phyloP scores from a whole-genome alignment of 2,329 filamentous ascomycete species.

The Talaromyces marneffei region DNA sequence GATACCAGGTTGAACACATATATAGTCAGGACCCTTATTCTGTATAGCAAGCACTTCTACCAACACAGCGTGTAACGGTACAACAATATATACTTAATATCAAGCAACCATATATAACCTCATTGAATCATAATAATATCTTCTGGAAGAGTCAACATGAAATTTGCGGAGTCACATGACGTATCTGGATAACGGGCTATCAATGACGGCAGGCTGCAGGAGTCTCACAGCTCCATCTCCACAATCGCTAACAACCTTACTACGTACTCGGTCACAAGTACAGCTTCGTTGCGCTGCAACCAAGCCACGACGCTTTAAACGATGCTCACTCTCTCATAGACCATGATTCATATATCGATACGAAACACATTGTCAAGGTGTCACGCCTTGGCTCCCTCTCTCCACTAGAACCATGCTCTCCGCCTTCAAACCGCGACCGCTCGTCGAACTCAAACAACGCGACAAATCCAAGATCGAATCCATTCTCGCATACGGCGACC shows the following conservation, averaged over 20 bases:
- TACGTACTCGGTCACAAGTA: not conserved
- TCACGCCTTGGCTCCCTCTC: not conserved
- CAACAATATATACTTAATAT: not conserved
- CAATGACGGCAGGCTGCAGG: not conserved
- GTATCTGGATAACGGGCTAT: not conserved
- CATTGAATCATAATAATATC: not conserved
- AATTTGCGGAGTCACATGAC: constrained; percentile 5
- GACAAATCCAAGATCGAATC: constrained; percentile 98
- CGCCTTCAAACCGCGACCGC: constrained; percentile 90
- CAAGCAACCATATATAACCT: not conserved
- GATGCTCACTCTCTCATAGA: constrained; percentile 1
- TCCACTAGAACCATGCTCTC: constrained; percentile 66
- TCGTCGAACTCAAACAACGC: constrained; percentile 91
- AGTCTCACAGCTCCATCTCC: not conserved
- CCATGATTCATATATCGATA: constrained; percentile 1
- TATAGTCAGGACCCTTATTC: not conserved
- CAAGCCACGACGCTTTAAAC: not conserved
- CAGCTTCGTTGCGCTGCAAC: not conserved
- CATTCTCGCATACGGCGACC: constrained; percentile 86
- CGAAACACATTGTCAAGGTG: not conserved
- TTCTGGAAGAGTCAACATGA: not conserved
- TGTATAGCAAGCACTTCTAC: not conserved
- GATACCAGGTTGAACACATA: not conserved
- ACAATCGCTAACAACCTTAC: not conserved
- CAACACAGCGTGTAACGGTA: not conserved